phyloP scores from a whole-genome alignment of 179 eudicot species.

The Pouteria campechiana region DNA sequence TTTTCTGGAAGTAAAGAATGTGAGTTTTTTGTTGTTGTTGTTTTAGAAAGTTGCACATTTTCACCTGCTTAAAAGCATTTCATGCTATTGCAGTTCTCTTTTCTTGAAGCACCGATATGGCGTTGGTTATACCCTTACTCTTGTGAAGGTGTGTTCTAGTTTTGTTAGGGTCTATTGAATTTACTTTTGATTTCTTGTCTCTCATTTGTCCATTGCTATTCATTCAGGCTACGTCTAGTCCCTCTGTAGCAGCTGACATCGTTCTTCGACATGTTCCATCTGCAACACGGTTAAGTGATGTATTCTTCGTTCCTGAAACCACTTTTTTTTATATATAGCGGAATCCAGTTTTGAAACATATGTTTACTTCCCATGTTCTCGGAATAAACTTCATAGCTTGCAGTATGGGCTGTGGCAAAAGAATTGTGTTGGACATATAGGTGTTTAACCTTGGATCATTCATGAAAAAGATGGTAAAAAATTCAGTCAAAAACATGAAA shows the following conservation, averaged over 20 bases:
- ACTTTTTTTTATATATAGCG: neutral
- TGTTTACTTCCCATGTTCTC: too few relatives aligned
- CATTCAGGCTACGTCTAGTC: constrained; percentile 65
- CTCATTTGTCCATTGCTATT: constrained; percentile 4
- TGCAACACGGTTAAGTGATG: constrained; percentile 86
- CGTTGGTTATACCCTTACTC: constrained; percentile 96
- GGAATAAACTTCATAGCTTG: too few relatives aligned
- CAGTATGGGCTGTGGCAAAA: too few relatives aligned
- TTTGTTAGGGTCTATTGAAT: neutral
- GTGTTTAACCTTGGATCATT: too few relatives aligned
- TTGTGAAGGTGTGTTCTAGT: constrained; percentile 62
- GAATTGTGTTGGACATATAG: too few relatives aligned
- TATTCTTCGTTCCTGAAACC: constrained; percentile 18
- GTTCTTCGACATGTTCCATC: constrained; percentile 85
- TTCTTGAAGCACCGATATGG: constrained; percentile 96
- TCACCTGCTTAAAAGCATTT: too few relatives aligned
- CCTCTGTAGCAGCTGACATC: constrained; percentile 79
- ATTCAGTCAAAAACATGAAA: too few relatives aligned
- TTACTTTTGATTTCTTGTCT: neutral
- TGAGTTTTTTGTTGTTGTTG: too few relatives aligned
- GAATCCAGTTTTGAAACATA: too few relatives aligned
- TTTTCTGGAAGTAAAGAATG: too few relatives aligned
- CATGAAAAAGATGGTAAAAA: neutral
- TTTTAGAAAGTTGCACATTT: too few relatives aligned
- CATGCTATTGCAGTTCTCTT: constrained; percentile 66